phyloP scores from a whole-genome alignment of 805 yeast species.

The Starmerella ratchasimensis region DNA sequence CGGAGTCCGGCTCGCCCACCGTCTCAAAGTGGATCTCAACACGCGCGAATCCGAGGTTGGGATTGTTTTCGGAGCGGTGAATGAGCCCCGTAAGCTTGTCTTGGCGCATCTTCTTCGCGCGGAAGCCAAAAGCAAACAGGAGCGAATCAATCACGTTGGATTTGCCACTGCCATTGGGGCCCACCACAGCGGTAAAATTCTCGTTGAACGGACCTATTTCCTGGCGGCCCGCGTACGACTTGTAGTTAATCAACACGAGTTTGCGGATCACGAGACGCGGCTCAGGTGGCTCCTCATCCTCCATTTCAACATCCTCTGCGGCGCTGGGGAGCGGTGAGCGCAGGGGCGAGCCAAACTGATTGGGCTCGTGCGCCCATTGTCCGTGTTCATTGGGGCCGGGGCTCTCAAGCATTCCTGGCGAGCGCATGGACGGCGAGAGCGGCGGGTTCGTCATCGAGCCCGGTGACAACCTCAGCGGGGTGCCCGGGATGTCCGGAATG shows the following conservation, averaged over 20 bases:
- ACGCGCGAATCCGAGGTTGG: slow-evolving; percentile 57
- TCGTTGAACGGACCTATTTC: slow-evolving; percentile 87
- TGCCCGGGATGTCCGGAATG: background rate
- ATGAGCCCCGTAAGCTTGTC: slow-evolving; percentile 83
- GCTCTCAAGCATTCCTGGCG: too few species aligned
- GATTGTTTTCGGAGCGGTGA: slow-evolving; percentile 70
- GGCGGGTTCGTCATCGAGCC: background rate
- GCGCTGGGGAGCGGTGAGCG: slow-evolving; percentile 1
- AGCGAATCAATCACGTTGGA: slow-evolving; percentile 95
- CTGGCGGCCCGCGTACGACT: slow-evolving; percentile 89
- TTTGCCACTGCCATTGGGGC: slow-evolving; percentile 97
- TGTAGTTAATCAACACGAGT: slow-evolving; percentile 69
- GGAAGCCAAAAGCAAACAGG: slow-evolving; percentile 90
- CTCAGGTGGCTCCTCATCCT: background rate
- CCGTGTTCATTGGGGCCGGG: too few species aligned
- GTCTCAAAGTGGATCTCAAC: slow-evolving; percentile 78
- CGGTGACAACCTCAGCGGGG: background rate
- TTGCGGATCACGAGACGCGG: slow-evolving; percentile 58
- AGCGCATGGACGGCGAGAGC: background rate
- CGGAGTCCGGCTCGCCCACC: slow-evolving; percentile 38
- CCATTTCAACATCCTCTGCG: background rate
- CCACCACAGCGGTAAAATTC: slow-evolving; percentile 92
- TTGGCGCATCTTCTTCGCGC: slow-evolving; percentile 95
- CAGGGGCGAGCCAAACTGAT: slow-evolving; percentile 1
- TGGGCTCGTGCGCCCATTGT: too few species aligned